Conservation (phyloP, 2,329 filamentous ascomycete genomes). For the Epichloe scottii region DNA sequence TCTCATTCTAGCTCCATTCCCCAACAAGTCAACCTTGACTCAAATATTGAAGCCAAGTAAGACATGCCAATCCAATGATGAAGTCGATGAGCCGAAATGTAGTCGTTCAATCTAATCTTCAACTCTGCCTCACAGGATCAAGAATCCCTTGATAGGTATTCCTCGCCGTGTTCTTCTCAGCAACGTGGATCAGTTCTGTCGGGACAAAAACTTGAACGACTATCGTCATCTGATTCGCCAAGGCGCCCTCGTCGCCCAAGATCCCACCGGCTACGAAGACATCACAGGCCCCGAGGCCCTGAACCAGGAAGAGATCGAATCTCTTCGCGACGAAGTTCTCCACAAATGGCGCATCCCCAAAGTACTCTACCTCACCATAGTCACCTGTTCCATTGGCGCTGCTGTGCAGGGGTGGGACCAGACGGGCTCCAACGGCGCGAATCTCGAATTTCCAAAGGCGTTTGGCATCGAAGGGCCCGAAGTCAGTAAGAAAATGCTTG, state of each 20-base stretch:
- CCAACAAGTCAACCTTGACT: slow-evolving; percentile 29
- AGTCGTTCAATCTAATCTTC: not conserved
- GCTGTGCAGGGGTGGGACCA: slow-evolving; percentile 62
- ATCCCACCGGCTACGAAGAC: slow-evolving; percentile 48
- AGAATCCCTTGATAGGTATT: slow-evolving; percentile 39
- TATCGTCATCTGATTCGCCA: slow-evolving; percentile 48
- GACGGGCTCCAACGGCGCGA: slow-evolving; percentile 51
- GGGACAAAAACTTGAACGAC: slow-evolving; percentile 43
- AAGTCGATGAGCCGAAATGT: not conserved
- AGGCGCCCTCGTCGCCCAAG: slow-evolving; percentile 63
- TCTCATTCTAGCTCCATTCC: slow-evolving; percentile 16
- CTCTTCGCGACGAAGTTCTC: slow-evolving; percentile 46
- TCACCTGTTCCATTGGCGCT: slow-evolving; percentile 55
- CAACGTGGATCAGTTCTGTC: slow-evolving; percentile 50
- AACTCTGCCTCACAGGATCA: slow-evolving; percentile 22
- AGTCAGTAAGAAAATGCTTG: slow-evolving; percentile 30
- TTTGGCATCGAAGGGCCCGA: slow-evolving; percentile 31
- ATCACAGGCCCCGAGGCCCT: slow-evolving; percentile 46
- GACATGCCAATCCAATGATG: slow-evolving; percentile 7
- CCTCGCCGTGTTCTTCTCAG: slow-evolving; percentile 36
- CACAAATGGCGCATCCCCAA: slow-evolving; percentile 56
- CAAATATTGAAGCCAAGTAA: slow-evolving; percentile 34
- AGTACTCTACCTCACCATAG: slow-evolving; percentile 53
- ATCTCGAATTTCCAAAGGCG: slow-evolving; percentile 43
- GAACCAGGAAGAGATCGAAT: slow-evolving; percentile 43